Evolutionary conservation across 805 yeast genomes (phyloP).

Genomic region (Wickerhamiella parazyma): DNA sequence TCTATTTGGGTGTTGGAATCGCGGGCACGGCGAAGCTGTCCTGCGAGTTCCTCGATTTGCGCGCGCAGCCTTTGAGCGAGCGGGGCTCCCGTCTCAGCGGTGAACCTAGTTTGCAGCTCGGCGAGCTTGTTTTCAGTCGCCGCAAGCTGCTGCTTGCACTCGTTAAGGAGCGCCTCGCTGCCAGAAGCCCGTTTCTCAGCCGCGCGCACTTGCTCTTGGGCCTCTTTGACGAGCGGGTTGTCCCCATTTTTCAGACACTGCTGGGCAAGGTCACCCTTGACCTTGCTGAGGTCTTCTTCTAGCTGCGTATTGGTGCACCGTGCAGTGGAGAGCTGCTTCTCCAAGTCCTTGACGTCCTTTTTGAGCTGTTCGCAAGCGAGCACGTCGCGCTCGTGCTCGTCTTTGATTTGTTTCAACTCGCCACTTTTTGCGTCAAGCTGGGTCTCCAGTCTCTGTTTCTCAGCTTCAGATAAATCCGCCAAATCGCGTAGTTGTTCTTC

Average conservation of each 20-base stretch:
- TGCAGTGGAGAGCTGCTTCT: not conserved
- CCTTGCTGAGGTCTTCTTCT: not conserved
- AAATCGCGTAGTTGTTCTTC: too few species aligned
- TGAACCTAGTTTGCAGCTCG: not conserved
- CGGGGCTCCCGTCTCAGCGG: not conserved
- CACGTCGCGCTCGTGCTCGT: not conserved
- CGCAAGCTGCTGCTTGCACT: not conserved
- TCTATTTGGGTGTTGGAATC: not conserved
- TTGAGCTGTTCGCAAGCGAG: not conserved
- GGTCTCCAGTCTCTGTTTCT: not conserved
- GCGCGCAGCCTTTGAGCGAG: not conserved
- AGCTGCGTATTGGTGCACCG: not conserved
- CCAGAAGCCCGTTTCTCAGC: not conserved
- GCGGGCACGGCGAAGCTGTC: not conserved
- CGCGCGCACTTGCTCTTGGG: not conserved
- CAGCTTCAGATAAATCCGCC: too few species aligned
- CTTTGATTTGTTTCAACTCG: not conserved
- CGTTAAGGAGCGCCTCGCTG: not conserved
- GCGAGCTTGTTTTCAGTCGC: not conserved
- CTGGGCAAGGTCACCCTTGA: slow-evolving; percentile 3
- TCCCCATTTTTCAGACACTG: not conserved
- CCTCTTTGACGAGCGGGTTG: not conserved
- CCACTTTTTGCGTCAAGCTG: not conserved
- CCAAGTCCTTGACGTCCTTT: not conserved
- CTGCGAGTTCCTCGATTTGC: not conserved